These are phyloP conservation scores for Trichoderma pleuroti DNA, from an alignment of 2,329 filamentous ascomycete species.

Conservation along the genomic window DNA sequence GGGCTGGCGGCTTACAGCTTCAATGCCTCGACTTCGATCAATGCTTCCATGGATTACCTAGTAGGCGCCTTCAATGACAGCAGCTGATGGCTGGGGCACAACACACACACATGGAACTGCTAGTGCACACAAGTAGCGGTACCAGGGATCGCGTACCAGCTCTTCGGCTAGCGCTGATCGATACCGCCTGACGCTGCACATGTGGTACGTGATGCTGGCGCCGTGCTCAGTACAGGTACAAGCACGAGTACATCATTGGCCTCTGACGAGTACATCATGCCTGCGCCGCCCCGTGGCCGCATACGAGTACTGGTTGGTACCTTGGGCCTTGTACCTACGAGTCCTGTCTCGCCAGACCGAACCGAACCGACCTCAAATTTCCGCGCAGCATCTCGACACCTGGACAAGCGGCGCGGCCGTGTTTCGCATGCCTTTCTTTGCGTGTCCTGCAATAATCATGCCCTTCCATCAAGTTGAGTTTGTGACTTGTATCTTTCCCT, in stretches of 20 bases:
- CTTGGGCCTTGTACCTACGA: neutral
- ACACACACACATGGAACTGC: neutral
- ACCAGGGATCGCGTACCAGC: neutral
- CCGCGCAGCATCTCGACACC: neutral
- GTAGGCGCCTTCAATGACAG: neutral
- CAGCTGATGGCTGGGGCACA: neutral
- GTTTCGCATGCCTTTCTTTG: constrained; percentile 15
- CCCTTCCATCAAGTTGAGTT: neutral
- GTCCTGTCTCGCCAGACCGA: neutral
- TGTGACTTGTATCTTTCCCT: constrained; percentile 3
- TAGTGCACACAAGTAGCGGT: neutral
- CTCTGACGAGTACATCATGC: neutral
- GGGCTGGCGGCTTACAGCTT: neutral
- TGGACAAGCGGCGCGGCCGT: constrained; percentile 10
- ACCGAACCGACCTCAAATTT: constrained; percentile 6
- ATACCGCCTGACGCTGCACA: neutral
- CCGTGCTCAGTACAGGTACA: neutral
- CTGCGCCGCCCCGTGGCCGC: neutral
- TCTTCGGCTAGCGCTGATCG: neutral
- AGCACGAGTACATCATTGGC: neutral
- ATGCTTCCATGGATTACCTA: neutral
- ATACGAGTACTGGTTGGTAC: neutral
- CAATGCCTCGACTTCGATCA: neutral
- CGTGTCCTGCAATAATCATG: constrained; percentile 12
- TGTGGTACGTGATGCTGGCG: neutral